Evolutionary conservation across 805 yeast species (phyloP).

Genomic region (Candida ponderosae): DNA sequence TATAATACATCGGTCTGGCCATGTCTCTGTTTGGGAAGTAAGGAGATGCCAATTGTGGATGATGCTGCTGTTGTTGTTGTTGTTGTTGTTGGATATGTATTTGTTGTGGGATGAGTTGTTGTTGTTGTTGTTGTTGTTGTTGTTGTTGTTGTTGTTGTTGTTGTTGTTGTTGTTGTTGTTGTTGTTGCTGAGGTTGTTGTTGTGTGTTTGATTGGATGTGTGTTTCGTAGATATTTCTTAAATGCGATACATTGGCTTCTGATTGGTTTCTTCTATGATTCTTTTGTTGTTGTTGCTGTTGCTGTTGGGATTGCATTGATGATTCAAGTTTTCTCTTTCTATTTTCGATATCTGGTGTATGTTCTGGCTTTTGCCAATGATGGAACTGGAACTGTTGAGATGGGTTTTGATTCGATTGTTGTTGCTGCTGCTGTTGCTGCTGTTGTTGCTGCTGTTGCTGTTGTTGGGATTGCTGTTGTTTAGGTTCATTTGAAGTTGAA

Average conservation of each 20-base stretch:
- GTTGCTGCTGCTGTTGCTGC: slow-evolving; percentile 11
- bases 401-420: slow-evolving; percentile 13
- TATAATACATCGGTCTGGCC: no score
- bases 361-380: slow-evolving; percentile 21
- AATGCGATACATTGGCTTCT: slow-evolving; percentile 19
- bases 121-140: slow-evolving; percentile 1
- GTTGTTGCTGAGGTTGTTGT: slow-evolving; percentile 4
- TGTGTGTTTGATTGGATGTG: slow-evolving; percentile 1
- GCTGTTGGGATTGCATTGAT: slow-evolving; percentile 3
- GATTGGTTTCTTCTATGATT: slow-evolving; percentile 20
- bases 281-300: not conserved
- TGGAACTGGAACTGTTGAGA: slow-evolving; percentile 21
- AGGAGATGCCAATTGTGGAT: not conserved
- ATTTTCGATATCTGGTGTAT: not conserved
- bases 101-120: no score
- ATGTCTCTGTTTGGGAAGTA: no score
- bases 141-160: slow-evolving; percentile 1
- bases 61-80: slow-evolving; percentile 1
- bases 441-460: slow-evolving; percentile 7
- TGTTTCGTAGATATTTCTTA: slow-evolving; percentile 16
- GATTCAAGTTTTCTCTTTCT: slow-evolving; percentile 1
- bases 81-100: no score
- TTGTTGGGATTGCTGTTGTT: not conserved
- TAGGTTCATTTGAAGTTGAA: not conserved
- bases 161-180: slow-evolving; percentile 2